Evolutionary conservation across 495 filamentous ascomycete species (phyloP).

Genomic region (Aspergillus sparsus): DNA sequence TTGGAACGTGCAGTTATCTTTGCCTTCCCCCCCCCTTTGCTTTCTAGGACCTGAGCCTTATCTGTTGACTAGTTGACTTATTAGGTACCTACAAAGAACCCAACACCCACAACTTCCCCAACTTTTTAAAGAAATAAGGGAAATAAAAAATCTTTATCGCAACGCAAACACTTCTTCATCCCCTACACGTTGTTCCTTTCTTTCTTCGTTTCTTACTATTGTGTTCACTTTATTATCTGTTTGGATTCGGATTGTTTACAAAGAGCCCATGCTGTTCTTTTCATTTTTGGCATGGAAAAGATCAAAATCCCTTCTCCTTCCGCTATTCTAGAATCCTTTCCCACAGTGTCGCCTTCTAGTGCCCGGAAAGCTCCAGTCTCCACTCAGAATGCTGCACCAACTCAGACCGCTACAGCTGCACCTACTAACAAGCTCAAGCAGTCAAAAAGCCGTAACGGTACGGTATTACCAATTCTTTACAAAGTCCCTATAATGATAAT

Average conservation of each 20-base stretch:
- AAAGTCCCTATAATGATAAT: not conserved
- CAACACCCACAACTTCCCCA: conserved; percentile 6
- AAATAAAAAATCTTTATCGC: not conserved
- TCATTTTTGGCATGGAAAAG: conserved; percentile 53
- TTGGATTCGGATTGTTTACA: not conserved
- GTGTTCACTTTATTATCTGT: not conserved
- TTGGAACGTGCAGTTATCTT: conserved; percentile 26
- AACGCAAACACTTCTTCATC: not conserved
- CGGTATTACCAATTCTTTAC: conserved; percentile 31
- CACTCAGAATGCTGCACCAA: conserved; percentile 34
- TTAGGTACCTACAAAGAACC: conserved; percentile 1
- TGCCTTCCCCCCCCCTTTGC: conserved; percentile 11
- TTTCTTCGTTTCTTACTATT: conserved; percentile 1
- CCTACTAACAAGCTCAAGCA: conserved; percentile 65
- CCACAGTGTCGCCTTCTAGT: conserved; percentile 27
- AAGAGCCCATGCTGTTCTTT: conserved; percentile 9
- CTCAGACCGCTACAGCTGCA: conserved; percentile 25
- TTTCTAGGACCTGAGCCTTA: conserved; percentile 19
- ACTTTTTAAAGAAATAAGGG: too few species aligned
- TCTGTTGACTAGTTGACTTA: conserved; percentile 16
- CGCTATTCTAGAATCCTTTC: conserved; percentile 53
- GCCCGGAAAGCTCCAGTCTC: conserved; percentile 38
- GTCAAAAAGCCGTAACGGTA: conserved; percentile 84
- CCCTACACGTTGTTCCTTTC: not conserved
- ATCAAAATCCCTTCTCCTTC: conserved; percentile 67